Evolutionary conservation across 2,329 filamentous ascomycete genomes (phyloP), one percentile per base, ranked within the genome.

Genomic region (Colletotrichum sp.): DNA sequence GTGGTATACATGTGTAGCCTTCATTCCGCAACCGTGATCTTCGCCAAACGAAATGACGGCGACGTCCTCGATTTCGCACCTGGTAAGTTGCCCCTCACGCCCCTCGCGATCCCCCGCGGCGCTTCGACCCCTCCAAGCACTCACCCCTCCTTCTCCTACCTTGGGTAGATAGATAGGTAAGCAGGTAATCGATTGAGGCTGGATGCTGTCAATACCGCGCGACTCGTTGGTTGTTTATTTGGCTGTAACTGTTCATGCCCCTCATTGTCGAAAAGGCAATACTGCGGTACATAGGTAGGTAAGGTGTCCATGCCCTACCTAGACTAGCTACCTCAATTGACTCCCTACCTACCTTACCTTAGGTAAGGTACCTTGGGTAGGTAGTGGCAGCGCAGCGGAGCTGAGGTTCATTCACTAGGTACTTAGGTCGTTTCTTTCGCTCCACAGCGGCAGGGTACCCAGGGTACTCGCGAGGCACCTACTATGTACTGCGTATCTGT

Each of bases 41-140:
- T 64, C 57, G 57, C n/a, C 66, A 73, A 73, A 63, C 66, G 71
- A 70, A 30, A 73, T 73, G 55, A 70, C 57, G 21, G 30, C 57
- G 21, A 73, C 18, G 66, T 70, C 65, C 63, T 68, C 36, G 52
- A 55, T 26, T 64, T 63, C n/a, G 57, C 24, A 18, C 21, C 57
- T 63, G 15, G 12, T 26, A 5, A 34, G 30, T 55, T 63, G 39
- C 55, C 64, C 64, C 65, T 62, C 65, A 28, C 16, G 36, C 70
- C 64, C 57, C 71, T 59, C 44, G 49, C 16, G 16, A 44, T 44
- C 16, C 39, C 9, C 24, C 18, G 8, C 28, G n/a, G 32, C 69
- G 60, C 69, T 63, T 72, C 60, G 39, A 44, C 57, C 65, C 71
- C 65, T 73, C 57, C 57, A 26, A 39, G 21, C 21, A 9, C n/a